Conservation (phyloP, 78 protist species). For the Carpediemonas membranifera region DNA sequence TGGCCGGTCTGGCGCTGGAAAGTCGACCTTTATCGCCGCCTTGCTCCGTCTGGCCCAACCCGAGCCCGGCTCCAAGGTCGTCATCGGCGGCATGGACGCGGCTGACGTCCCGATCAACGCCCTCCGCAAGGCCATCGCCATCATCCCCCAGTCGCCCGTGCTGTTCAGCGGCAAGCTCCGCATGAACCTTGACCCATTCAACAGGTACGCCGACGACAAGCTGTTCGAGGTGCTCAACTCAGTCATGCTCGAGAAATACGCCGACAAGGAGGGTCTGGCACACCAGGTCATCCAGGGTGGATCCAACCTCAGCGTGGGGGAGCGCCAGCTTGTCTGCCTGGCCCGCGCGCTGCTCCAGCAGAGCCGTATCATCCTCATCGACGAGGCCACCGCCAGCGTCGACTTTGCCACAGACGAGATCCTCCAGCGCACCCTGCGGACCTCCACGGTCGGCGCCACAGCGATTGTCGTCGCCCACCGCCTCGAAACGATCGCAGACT, state of each 20-base stretch:
- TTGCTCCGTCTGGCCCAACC: conserved; percentile 66
- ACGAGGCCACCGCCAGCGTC: too few relatives aligned
- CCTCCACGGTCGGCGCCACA: conserved; percentile 6
- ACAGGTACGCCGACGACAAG: neutral
- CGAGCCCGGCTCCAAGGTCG: conserved; percentile 38
- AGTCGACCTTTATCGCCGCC: conserved; percentile 53
- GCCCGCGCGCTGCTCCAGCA: conserved; percentile 74
- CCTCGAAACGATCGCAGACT: conserved; percentile 24
- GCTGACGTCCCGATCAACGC: conserved; percentile 7
- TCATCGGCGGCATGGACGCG: conserved; percentile 39
- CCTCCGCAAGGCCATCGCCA: conserved; percentile 48
- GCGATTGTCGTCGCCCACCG: conserved; percentile 40
- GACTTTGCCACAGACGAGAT: too few relatives aligned
- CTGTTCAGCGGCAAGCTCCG: conserved; percentile 32
- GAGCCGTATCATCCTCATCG: too few relatives aligned
- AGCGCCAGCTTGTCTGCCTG: conserved; percentile 73
- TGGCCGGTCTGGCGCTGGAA: conserved; percentile 89
- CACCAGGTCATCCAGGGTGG: conserved; percentile 21
- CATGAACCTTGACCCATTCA: conserved; percentile 33
- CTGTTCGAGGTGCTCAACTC: conserved; percentile 42
- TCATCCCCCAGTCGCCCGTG: conserved; percentile 64
- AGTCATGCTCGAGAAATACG: neutral
- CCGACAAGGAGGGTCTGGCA: conserved; percentile 1
- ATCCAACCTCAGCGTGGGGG: conserved; percentile 57
- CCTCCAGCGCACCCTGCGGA: too few relatives aligned